Evolutionary conservation across 441 rosid species (phyloP), one percentile per base, ranked within the genome.

Genomic region (Erysimum pusillum): DNA sequence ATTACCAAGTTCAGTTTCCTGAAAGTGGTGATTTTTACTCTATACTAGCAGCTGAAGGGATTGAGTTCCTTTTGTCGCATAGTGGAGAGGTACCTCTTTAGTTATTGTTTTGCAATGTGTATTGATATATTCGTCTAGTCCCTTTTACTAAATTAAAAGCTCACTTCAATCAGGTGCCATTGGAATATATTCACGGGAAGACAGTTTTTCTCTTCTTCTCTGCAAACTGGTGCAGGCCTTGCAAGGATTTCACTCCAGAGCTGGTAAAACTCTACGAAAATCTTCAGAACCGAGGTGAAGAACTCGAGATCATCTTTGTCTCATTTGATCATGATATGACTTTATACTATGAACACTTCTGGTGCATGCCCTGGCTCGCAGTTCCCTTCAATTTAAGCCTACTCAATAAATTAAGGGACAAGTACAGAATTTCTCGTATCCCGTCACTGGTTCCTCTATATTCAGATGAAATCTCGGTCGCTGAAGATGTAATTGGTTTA

Each of bases 171-270:
- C 82, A 90, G 96, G 91, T 90, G 57, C 87, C 93, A 13, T 60
- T 89, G 68, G 79, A 89, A 70, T 84, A 86, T 22, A 76, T 83
- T 62, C 84, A 76, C 28, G 87, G 88, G 53, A 89, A 77, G 83
- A 76, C 73, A 12, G 63, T 87, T 71, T 90, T 87, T 83, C 86
- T 90, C 71, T 87, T 90, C 82, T 92, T 90, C 83, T 92, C 96
- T 2, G 96, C 94, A 74, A 90, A 87, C 85, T 89, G 96, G 97
- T 88, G 97, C 84, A 86, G 88, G 80, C 97, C 97, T 20, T 90
- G 96, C 71, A 88, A 84, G 61, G 59, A 76, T 39, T 92, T 92
- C 74, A 76, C 69, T 32, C 97, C 96, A 36, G 86, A 84, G 69
- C 85, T 92, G 72, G 82, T 87, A 70, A 88, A 85, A 63, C 79